Evolutionary conservation across 2,329 filamentous ascomycete species (phyloP).

Genomic region (Paracoccidioides lutzii): DNA sequence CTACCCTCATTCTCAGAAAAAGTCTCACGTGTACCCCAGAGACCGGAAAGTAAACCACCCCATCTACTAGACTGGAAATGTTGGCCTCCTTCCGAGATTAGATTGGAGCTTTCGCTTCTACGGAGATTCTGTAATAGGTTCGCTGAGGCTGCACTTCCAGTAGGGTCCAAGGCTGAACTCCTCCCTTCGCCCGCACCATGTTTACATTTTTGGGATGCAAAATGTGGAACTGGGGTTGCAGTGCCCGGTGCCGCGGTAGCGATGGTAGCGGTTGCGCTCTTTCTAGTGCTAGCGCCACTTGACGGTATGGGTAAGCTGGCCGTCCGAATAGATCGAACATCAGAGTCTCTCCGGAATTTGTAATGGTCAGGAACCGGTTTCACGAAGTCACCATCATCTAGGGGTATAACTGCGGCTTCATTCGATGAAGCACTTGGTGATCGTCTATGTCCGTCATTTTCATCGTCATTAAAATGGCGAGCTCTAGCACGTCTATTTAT

Average conservation of each 20-base stretch:
- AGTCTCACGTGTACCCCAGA: slow-evolving; percentile 41
- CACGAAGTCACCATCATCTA: slow-evolving; percentile 22
- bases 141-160: slow-evolving; percentile 39
- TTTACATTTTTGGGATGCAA: slow-evolving; percentile 30
- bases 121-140: slow-evolving; percentile 43
- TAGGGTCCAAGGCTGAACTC: slow-evolving; percentile 16
- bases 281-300: slow-evolving; percentile 29
- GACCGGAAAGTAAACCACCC: slow-evolving; percentile 43
- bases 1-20: slow-evolving; percentile 30
- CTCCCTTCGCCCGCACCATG: slow-evolving; percentile 3
- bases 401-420: slow-evolving; percentile 25
- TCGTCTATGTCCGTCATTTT: slow-evolving; percentile 22
- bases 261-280: slow-evolving; percentile 39
- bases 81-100: slow-evolving; percentile 34
- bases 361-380: slow-evolving; percentile 14
- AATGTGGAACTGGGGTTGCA: slow-evolving; percentile 41
- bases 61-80: slow-evolving; percentile 38
- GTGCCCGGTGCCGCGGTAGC: slow-evolving; percentile 39
- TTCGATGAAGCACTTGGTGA: slow-evolving; percentile 35
- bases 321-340: slow-evolving; percentile 32
- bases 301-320: slow-evolving; percentile 34
- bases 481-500: slow-evolving; percentile 40
- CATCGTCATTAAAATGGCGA: slow-evolving; percentile 30
- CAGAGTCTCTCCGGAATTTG: slow-evolving; percentile 27
- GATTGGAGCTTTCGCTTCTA: slow-evolving; percentile 39